phyloP scores from a whole-genome alignment of 108 stramenopile species.

The Pseudonitzschia pungens region DNA sequence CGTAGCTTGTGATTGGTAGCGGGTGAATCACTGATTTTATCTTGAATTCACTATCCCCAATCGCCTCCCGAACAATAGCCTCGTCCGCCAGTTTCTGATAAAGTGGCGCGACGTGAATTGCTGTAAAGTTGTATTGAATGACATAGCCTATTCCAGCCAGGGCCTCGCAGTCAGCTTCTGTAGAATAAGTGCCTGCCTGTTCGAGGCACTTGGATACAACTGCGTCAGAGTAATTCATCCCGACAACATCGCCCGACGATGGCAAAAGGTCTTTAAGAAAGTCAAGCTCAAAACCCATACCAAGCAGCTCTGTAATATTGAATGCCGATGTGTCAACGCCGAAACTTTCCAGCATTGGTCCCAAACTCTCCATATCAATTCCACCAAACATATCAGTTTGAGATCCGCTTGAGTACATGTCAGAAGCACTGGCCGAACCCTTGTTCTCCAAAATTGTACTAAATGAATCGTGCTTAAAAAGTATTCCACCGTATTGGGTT shows the following conservation, averaged over 20 bases:
- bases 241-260: not conserved
- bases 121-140: constrained; percentile 67
- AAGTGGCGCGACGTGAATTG: constrained; percentile 52
- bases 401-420: not conserved
- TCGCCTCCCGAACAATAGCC: constrained; percentile 52
- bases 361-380: constrained; percentile 8
- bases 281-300: constrained; percentile 12
- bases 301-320: constrained; percentile 3
- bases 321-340: constrained; percentile 9
- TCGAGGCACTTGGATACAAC: constrained; percentile 15
- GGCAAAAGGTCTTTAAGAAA: constrained; percentile 6
- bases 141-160: constrained; percentile 69
- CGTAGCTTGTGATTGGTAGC: constrained; percentile 61
- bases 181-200: constrained; percentile 23
- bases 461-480: constrained; percentile 7
- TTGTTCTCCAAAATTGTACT: constrained; percentile 1
- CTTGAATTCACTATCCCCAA: constrained; percentile 42
- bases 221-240: constrained; percentile 29
- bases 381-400: not conserved
- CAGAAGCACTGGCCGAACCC: constrained; percentile 4
- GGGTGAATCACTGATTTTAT: constrained; percentile 58
- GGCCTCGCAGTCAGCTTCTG: constrained; percentile 34
- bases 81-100: constrained; percentile 76
- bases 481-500: constrained; percentile 15
- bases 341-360: constrained; percentile 11